Evolutionary conservation across 1,139 yeast genomes (phyloP).

Genomic region (Lipomyces yarrowii): DNA sequence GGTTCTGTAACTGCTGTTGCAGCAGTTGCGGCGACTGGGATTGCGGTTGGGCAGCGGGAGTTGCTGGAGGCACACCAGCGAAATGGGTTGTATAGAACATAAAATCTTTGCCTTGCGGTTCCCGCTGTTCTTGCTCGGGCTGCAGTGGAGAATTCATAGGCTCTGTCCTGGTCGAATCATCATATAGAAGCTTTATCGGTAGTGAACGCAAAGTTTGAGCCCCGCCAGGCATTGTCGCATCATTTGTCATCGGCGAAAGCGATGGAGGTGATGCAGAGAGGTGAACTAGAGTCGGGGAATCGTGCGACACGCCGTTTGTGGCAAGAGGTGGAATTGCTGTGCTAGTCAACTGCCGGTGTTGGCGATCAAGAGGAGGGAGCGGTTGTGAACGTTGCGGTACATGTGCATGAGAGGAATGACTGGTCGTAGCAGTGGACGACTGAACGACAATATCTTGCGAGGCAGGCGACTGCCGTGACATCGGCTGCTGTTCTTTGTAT

Average conservation of each 20-base stretch:
- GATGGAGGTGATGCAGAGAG: neutral
- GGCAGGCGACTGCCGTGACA: neutral
- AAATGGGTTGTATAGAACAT: neutral
- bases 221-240: neutral
- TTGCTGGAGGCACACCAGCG: neutral
- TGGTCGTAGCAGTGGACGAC: neutral
- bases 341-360: neutral
- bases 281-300: neutral
- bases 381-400: neutral
- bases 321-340: neutral
- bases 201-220: neutral
- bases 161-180: neutral
- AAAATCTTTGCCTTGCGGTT: neutral
- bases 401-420: neutral
- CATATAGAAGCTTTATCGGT: conserved; percentile 2
- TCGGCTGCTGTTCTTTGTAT: neutral
- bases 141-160: neutral
- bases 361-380: neutral
- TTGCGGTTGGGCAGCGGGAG: neutral
- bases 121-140: neutral
- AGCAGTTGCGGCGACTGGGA: neutral
- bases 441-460: neutral
- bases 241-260: neutral
- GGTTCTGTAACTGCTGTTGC: neutral
- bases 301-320: neutral